phyloP scores from a whole-genome alignment of 2,329 filamentous ascomycete genomes.

The Calonectria leucothoes region DNA sequence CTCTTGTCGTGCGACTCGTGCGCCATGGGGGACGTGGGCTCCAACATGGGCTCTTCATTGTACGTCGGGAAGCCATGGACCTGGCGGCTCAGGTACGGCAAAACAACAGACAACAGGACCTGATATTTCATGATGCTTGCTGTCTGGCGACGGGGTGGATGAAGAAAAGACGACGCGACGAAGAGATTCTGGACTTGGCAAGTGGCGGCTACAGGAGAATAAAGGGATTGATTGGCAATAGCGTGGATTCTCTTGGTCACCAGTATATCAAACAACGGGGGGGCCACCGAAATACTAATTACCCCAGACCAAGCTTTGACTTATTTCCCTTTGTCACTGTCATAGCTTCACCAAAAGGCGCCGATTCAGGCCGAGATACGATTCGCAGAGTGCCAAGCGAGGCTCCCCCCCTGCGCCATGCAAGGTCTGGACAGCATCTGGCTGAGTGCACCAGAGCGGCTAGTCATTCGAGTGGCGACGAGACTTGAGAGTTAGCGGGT shows the following conservation, averaged over 20 bases:
- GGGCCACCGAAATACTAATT: background rate
- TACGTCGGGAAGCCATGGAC: slow-evolving; percentile 6
- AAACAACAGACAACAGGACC: background rate
- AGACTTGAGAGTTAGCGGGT: background rate
- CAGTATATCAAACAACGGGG: background rate
- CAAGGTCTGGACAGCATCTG: background rate
- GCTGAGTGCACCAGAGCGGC: background rate
- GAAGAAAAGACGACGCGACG: background rate
- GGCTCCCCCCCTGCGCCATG: background rate
- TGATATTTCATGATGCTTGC: slow-evolving; percentile 9
- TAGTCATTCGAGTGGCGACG: background rate
- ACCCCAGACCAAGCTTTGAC: background rate
- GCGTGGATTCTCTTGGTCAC: background rate
- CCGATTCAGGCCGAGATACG: background rate
- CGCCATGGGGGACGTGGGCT: background rate
- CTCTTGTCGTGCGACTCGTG: slow-evolving; percentile 1
- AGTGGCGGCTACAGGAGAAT: background rate
- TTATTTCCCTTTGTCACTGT: too few species aligned
- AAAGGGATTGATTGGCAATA: slow-evolving; percentile 14
- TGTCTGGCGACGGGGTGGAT: background rate
- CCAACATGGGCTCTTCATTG: background rate
- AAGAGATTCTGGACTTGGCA: background rate
- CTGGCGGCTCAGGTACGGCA: background rate
- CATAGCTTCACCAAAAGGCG: background rate
- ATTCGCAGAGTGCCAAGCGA: background rate